Percentiles rank a stretch among this genome's conserved stretches.
Conservation (phyloP, 257 asterid genomes). For the Striga asiatica region DNA sequence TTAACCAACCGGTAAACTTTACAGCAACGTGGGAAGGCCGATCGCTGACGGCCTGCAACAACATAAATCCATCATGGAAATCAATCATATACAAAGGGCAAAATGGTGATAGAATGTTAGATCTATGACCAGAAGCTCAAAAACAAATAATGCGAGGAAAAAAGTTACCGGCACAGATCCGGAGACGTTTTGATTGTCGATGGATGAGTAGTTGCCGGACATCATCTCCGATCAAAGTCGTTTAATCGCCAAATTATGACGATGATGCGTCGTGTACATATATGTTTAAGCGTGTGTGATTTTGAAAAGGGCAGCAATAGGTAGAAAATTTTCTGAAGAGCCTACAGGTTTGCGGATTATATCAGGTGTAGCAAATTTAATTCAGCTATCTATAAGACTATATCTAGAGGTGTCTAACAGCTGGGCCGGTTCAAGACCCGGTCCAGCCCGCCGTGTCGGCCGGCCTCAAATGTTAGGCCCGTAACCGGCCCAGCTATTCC, state of each 20-base stretch:
- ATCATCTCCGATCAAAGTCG: conserved; percentile 50
- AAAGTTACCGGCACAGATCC: conserved; percentile 85
- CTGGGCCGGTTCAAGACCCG: too few species aligned
- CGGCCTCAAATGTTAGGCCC: too few species aligned
- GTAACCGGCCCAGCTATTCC: too few species aligned
- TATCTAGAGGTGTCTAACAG: too few species aligned
- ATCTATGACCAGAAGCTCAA: conserved; percentile 13
- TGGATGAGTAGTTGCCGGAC: conserved; percentile 80
- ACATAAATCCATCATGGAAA: conserved; percentile 5
- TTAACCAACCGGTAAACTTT: conserved; percentile 51
- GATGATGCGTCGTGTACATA: too few species aligned
- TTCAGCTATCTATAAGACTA: too few species aligned
- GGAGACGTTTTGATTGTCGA: conserved; percentile 66
- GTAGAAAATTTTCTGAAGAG: too few species aligned
- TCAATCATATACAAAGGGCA: neutral
- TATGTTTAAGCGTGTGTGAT: too few species aligned
- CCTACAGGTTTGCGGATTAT: too few species aligned
- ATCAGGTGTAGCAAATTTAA: too few species aligned
- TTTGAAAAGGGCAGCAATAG: too few species aligned
- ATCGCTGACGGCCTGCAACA: conserved; percentile 64
- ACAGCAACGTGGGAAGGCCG: conserved; percentile 63
- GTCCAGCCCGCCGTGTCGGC: too few species aligned
- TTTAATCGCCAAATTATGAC: conserved; percentile 8
- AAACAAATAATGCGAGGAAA: neutral
- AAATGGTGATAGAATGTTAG: conserved; percentile 2